Conservation (phyloP, 331 rosid species). For the Malus hybrid region DNA sequence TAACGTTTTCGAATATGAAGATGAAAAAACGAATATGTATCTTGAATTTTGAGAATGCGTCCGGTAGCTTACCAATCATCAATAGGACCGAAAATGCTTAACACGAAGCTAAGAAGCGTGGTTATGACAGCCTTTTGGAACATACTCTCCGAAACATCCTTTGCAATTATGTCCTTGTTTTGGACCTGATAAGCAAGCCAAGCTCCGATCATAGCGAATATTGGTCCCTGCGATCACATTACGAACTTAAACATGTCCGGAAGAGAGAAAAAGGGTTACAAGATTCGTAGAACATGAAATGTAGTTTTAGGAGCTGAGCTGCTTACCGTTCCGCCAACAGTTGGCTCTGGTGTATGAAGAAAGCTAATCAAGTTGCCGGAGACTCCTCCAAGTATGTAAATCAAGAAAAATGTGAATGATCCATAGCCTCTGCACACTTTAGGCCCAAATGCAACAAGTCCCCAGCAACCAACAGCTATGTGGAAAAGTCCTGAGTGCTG, state of each 20-base stretch:
- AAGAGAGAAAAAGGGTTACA: background rate
- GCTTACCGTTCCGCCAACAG: slow-evolving; percentile 84
- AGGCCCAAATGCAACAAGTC: slow-evolving; percentile 59
- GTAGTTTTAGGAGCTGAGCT: background rate
- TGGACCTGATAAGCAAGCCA: slow-evolving; percentile 75
- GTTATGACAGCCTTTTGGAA: slow-evolving; percentile 61
- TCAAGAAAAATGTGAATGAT: slow-evolving; percentile 71
- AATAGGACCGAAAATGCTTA: slow-evolving; percentile 67
- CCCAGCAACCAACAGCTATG: slow-evolving; percentile 59
- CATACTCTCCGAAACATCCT: slow-evolving; percentile 48
- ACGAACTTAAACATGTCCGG: background rate
- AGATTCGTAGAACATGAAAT: background rate
- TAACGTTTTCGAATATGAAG: no score
- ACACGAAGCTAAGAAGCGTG: slow-evolving; percentile 45
- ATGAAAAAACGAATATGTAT: no score
- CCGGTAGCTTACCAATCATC: slow-evolving; percentile 58
- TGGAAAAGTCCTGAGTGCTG: slow-evolving; percentile 78
- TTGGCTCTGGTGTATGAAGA: slow-evolving; percentile 75
- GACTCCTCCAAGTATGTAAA: slow-evolving; percentile 82
- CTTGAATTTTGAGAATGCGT: no score
- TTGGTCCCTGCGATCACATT: slow-evolving; percentile 58
- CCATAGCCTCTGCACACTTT: slow-evolving; percentile 83
- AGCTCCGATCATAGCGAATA: slow-evolving; percentile 88
- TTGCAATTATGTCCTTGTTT: slow-evolving; percentile 43
- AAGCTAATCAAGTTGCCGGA: slow-evolving; percentile 84